Conservation (phyloP, 176 grass and related monocot genomes). For the Tuctoria greenei region DNA sequence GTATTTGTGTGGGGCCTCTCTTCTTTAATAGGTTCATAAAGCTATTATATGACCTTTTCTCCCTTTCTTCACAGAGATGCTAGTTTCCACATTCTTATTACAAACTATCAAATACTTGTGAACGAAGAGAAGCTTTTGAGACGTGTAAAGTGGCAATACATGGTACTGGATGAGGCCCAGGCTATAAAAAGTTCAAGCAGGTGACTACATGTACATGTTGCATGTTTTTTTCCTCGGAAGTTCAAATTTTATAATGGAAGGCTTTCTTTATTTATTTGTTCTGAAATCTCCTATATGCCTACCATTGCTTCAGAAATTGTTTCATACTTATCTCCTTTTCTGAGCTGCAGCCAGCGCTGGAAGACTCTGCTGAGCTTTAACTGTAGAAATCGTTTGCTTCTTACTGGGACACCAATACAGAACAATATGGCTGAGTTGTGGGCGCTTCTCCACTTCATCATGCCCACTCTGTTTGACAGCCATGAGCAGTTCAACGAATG, state of each 20-base stretch:
- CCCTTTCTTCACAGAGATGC: conserved; percentile 65
- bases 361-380: conserved; percentile 96
- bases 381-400: conserved; percentile 98
- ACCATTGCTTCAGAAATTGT: conserved; percentile 31
- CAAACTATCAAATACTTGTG: conserved; percentile 98
- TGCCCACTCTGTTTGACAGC: conserved; percentile 99
- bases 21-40: conserved; percentile 12
- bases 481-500: conserved; percentile 99
- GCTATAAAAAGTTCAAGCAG: conserved; percentile 99
- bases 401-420: conserved; percentile 97
- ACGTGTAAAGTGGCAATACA: conserved; percentile 98
- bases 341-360: conserved; percentile 87
- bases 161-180: conserved; percentile 99
- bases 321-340: conserved; percentile 15
- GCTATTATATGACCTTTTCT: conserved; percentile 28
- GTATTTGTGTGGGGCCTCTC: background rate
- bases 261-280: conserved; percentile 15
- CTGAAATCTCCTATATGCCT: conserved; percentile 6
- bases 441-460: conserved; percentile 99
- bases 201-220: conserved; percentile 41
- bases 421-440: conserved; percentile 99
- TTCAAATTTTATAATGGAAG: background rate
- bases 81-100: conserved; percentile 97
- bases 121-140: conserved; percentile 95
- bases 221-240: background rate